These are phyloP conservation scores for Phellopilus nigrolimitatus DNA, from an alignment of 1,284 basidiomycete genomes.

Conservation along the genomic window DNA sequence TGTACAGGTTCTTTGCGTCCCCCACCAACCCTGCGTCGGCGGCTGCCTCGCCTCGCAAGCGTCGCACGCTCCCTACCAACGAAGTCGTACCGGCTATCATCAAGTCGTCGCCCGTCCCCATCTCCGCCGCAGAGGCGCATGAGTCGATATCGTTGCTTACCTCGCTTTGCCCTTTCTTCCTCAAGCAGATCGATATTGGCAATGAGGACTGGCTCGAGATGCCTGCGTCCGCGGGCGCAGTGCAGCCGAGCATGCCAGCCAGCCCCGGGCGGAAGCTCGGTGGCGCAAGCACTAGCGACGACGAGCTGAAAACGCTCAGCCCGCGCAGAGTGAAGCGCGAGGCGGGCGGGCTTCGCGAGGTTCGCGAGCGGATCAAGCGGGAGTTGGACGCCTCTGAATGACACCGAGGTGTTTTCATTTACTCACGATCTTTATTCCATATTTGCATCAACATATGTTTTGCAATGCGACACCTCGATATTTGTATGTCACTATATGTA, in stretches of 20 bases:
- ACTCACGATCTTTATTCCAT: not conserved
- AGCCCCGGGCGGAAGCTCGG: conserved; percentile 36
- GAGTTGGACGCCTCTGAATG: conserved; percentile 68
- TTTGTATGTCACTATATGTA: not conserved
- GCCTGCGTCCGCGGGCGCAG: conserved; percentile 46
- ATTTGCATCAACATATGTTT: not conserved
- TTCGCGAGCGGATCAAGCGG: conserved; percentile 70
- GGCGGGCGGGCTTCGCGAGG: conserved; percentile 65
- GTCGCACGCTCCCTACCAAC: conserved; percentile 56
- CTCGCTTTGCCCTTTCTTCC: conserved; percentile 72
- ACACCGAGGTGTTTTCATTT: conserved; percentile 20
- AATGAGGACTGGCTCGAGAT: conserved; percentile 80
- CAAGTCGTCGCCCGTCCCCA: conserved; percentile 74
- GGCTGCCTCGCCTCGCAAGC: conserved; percentile 53
- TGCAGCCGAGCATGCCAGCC: conserved; percentile 30
- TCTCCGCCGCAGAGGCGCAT: conserved; percentile 67
- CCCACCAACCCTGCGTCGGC: conserved; percentile 40
- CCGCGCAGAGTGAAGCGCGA: conserved; percentile 64
- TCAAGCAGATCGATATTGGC: conserved; percentile 54
- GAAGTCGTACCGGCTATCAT: conserved; percentile 64
- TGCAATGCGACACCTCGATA: conserved; percentile 12
- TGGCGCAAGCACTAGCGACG: conserved; percentile 45
- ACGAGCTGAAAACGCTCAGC: conserved; percentile 57
- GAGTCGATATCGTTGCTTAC: conserved; percentile 65
- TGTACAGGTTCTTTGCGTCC: conserved; percentile 59